Evolutionary conservation across 768 basidiomycete species (phyloP), one percentile per base, ranked within the genome.

Genomic region (Steccherinum ochraceum): DNA sequence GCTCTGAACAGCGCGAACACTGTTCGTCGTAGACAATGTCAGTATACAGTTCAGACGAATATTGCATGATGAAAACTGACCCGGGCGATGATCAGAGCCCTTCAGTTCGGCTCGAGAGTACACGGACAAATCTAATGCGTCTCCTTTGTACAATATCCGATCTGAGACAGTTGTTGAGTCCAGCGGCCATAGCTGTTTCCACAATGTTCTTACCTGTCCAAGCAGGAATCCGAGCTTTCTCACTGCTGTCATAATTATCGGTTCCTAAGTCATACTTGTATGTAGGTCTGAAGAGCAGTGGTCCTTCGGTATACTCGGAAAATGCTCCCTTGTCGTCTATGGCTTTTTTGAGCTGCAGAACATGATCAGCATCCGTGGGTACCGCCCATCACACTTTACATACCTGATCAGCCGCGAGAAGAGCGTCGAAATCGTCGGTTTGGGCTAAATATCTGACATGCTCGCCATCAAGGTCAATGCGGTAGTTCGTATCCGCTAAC

Each of bases 31-130:
- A 7, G 21, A 18, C n/a, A 19, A 43, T 18, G 21, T 23, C 21
- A 18, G 41, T 39, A 39, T 39, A n/a, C n/a, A n/a, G n/a, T n/a
- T 39, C 35, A 39, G 35, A 39, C 11, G 40, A 12, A 25, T 26
- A 21, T 20, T 2, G 20, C 16, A 1, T 24, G 23, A n/a, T 13
- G 10, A 11, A 16, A 46, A 56, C 70, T 48, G 54, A 85, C 92
- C 90, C 64, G 96, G 96, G 62, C 87, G 84, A 64, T 99, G 96
- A 70, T 99, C 96, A 4, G 96, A 99, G n/a, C 88, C 82, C 61
- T 74, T 76, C 51, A 99, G 69, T 58, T 95, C 91, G 5, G 90
- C 86, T 52, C 93, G 76, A 18, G 84, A 83, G 66, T 99, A 99
- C 7, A 82, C 77, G 0, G 79, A 72, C 43, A 93, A 73, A 54